Base-by-base conservation (phyloP, 139 green algal genomes). In the Chlorella sp. region DNA sequence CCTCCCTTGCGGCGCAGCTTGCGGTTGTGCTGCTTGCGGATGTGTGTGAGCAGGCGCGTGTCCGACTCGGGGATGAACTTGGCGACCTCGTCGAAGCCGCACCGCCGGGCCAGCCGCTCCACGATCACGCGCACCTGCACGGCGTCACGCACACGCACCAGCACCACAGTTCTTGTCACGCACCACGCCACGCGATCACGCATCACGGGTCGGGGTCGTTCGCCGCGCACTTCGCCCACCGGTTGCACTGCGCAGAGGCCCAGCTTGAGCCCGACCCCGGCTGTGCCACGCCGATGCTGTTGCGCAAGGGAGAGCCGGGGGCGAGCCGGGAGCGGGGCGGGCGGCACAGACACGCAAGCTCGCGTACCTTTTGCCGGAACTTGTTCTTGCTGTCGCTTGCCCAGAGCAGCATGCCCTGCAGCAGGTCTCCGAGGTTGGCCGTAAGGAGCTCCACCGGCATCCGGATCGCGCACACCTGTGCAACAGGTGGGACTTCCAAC, bases 311-410 rank as follows among this genome's bases (percentile, higher is more conserved):
- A n/a, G n/a, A n/a, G n/a, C n/a, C n/a, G n/a, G n/a, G n/a, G n/a
- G n/a, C n/a, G n/a, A n/a, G n/a, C n/a, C n/a, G n/a, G n/a, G n/a
- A n/a, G n/a, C n/a, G n/a, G n/a, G n/a, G n/a, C n/a, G n/a, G n/a
- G n/a, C n/a, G n/a, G n/a, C n/a, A n/a, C n/a, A n/a, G n/a, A n/a
- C n/a, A n/a, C n/a, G n/a, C n/a, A n/a, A n/a, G n/a, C n/a, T n/a
- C n/a, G n/a, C n/a, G n/a, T n/a, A 76, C 71, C 71, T 76, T 76
- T 23, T 68, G 71, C 61, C 35, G 63, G 35, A 76, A 76, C 74
- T 95, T 93, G 88, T 99, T 99, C 74, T 97, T 97, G 50, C 77
- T 87, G 88, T 99, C 95, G 36, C 93, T 85, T 0, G 76, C 80
- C 93, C 93, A 97, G 55, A 98, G 59, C 35, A 98, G 83, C 69